phyloP scores from a whole-genome alignment of 192 early-diverging fungal genomes.

The Gigaspora rosea region DNA sequence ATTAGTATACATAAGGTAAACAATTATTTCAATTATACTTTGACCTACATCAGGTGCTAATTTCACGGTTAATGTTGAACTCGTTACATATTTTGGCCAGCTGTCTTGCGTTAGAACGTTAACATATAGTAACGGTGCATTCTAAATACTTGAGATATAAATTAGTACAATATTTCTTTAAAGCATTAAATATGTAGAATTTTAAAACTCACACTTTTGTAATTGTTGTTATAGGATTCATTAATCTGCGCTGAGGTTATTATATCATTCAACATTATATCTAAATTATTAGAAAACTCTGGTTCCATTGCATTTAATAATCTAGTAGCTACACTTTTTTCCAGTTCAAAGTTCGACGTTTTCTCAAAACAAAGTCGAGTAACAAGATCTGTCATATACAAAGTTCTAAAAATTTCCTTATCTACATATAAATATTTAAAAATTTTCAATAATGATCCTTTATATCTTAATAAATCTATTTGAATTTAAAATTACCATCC shows the following conservation, averaged over 20 bases:
- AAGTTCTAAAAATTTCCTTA: not conserved
- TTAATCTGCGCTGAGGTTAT: not conserved
- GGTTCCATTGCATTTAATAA: not conserved
- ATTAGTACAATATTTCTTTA: not conserved
- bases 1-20: not conserved
- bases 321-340: not conserved
- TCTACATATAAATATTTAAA: not conserved
- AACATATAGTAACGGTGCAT: not conserved
- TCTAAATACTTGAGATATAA: not conserved
- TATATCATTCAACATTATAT: not conserved
- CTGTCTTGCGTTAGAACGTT: not conserved
- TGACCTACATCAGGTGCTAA: not conserved
- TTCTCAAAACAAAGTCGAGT: not conserved
- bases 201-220: not conserved
- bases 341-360: not conserved
- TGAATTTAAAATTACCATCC: not conserved
- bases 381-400: not conserved
- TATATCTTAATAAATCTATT: not conserved
- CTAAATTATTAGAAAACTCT: not conserved
- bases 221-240: not conserved
- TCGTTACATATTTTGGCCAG: not conserved
- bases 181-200: not conserved
- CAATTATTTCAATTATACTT: not conserved
- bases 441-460: not conserved
- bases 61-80: not conserved